A percentile compares a stretch with the other conserved stretches of the same genome.
phyloP scores from a whole-genome alignment of 768 basidiomycete species.

The Clavaria fumosa region DNA sequence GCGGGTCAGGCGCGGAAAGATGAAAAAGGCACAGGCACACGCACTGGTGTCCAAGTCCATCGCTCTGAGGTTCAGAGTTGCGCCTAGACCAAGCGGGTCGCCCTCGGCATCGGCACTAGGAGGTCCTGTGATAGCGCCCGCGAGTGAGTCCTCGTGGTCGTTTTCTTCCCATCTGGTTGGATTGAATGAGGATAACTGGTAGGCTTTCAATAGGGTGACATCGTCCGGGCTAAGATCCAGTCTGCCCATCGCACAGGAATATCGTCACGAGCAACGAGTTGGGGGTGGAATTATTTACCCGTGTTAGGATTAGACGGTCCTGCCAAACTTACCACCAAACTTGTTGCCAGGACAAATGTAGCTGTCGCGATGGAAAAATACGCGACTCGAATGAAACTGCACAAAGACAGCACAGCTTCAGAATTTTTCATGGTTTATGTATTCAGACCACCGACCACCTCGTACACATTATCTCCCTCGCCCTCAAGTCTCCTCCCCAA shows the following conservation, averaged over 20 bases:
- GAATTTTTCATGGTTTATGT: no score
- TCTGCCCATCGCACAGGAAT: conserved; percentile 17
- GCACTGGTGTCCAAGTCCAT: conserved; percentile 73
- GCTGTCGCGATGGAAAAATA: no score
- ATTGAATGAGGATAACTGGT: conserved; percentile 62
- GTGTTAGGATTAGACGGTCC: not conserved
- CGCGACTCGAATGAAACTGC: no score
- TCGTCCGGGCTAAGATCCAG: conserved; percentile 66
- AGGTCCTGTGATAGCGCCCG: conserved; percentile 47
- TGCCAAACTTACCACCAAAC: conserved; percentile 10
- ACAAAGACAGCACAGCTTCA: no score
- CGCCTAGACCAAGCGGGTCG: conserved; percentile 71
- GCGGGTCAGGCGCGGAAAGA: not conserved
- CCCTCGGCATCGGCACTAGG: conserved; percentile 37
- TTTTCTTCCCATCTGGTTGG: conserved; percentile 89
- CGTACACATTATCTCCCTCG: conserved; percentile 40
- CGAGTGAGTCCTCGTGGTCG: conserved; percentile 68
- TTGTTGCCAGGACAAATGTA: no score
- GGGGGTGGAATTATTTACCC: not conserved
- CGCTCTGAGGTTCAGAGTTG: conserved; percentile 40
- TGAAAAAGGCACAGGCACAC: conserved; percentile 20
- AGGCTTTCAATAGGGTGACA: conserved; percentile 71
- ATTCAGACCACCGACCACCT: conserved; percentile 54
- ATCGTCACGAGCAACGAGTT: not conserved
- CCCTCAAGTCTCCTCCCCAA: conserved; percentile 35